Evolutionary conservation across 2,329 filamentous ascomycete species (phyloP).

Genomic region (Penicillium expansum): DNA sequence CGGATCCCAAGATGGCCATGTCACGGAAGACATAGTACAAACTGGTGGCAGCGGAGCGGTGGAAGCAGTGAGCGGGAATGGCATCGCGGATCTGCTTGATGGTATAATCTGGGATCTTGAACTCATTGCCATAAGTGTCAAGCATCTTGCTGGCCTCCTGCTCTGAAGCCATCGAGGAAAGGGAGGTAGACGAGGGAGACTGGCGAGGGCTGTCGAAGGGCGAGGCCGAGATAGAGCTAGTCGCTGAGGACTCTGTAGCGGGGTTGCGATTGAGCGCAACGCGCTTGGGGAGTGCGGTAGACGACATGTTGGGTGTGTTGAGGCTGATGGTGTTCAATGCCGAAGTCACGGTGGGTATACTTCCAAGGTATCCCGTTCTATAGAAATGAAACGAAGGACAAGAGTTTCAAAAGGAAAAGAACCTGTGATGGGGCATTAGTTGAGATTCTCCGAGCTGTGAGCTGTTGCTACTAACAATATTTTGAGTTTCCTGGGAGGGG

Average conservation of each 20-base stretch:
- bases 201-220: conserved; percentile 59
- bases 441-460: not conserved
- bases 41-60: conserved; percentile 74
- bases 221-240: conserved; percentile 54
- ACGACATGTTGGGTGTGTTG: conserved; percentile 43
- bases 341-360: not conserved
- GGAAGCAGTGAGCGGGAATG: conserved; percentile 95
- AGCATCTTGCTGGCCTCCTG: conserved; percentile 62
- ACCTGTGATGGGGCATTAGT: not conserved
- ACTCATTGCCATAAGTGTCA: conserved; percentile 93
- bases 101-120: conserved; percentile 89
- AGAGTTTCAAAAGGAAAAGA: not conserved
- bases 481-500: not conserved
- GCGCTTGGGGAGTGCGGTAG: conserved; percentile 49
- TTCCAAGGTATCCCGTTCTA: not conserved
- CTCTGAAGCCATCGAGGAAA: conserved; percentile 80
- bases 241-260: conserved; percentile 55
- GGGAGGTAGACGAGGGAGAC: conserved; percentile 80
- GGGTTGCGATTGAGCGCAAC: conserved; percentile 52
- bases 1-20: conserved; percentile 65
- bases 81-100: conserved; percentile 97
- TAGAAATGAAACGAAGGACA: not conserved
- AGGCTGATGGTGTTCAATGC: not conserved
- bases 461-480: not conserved
- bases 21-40: conserved; percentile 84